Evolutionary conservation across 2,329 filamentous ascomycete species (phyloP).

Genomic region (Cordyceps fumosorosea): DNA sequence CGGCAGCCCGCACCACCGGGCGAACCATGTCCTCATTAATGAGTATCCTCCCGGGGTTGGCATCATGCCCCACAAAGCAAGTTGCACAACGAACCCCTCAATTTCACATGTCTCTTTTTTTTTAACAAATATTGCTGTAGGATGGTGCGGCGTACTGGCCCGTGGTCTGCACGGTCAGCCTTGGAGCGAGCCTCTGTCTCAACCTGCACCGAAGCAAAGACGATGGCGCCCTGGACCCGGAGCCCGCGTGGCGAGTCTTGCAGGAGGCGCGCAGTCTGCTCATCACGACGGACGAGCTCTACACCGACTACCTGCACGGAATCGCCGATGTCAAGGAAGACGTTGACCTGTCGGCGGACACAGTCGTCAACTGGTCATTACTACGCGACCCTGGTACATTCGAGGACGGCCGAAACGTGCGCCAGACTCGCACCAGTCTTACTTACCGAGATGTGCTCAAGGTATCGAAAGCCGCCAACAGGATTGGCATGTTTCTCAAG

Average conservation of each 20-base stretch:
- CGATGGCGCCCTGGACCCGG: conserved; percentile 48
- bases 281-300: conserved; percentile 62
- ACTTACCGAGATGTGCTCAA: conserved; percentile 83
- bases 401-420: conserved; percentile 46
- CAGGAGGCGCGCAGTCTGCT: conserved; percentile 81
- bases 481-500: conserved; percentile 48
- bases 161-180: conserved; percentile 83
- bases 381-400: conserved; percentile 45
- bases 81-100: background rate
- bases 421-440: conserved; percentile 61
- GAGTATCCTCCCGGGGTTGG: conserved; percentile 83
- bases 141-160: conserved; percentile 83
- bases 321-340: conserved; percentile 64
- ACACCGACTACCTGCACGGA: conserved; percentile 67
- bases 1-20: conserved; percentile 63
- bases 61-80: conserved; percentile 86
- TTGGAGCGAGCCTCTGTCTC: conserved; percentile 71
- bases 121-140: conserved; percentile 20
- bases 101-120: background rate
- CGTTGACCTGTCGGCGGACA: conserved; percentile 50
- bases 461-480: conserved; percentile 66
- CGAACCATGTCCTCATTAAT: conserved; percentile 92
- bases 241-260: conserved; percentile 54
- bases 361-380: conserved; percentile 66
- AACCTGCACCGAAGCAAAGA: conserved; percentile 63